Evolutionary conservation across 768 basidiomycete genomes (phyloP), one percentile per base, ranked within the genome.

Genomic region (Calocera viscosa): DNA sequence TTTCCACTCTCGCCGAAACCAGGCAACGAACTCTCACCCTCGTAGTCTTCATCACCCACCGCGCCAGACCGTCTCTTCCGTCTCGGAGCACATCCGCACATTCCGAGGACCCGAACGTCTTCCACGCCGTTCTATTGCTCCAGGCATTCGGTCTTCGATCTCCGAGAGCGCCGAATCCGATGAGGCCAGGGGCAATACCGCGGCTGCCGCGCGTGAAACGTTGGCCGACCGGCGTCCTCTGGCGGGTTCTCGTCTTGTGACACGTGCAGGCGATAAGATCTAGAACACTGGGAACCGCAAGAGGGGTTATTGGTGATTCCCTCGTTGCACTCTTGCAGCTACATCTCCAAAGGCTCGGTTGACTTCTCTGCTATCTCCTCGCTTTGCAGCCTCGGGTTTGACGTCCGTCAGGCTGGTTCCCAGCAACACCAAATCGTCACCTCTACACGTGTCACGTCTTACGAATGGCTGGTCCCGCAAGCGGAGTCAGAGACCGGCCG

Each of bases 141-240:
- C 43, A 47, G 43, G 43, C 19, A 19, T 47, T 47, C 43, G 5
- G 43, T 47, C 43, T 19, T 3, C 24, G 43, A 47, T 47, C 43
- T 47, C 43, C 43, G 43, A 19, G 43, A 7, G 14, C 53, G 26
- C 26, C 14, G 14, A 7, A 2, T 32, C 11, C 49, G 14, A 49
- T 14, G 11, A 14, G 8, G 12, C 8, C 10, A 49, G 49, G 49
- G 14, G 12, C 22, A 60, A 28, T 60, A 60, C 53, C 53, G 53
- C 53, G 53, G 53, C 30, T 28, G 14, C 53, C 53, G 53, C 53
- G 53, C 53, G 53, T 60, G 53, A 60, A 60, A 60, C 19, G 5
- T 24, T 47, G 19, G 43, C 19, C 43, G 5, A 19, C 43, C 24
- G 16, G 43, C 43, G 24, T 19, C 16, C 7, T 47, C 19, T 3